Conservation (phyloP, 179 eudicot genomes). For the Dionaea muscipula region DNA sequence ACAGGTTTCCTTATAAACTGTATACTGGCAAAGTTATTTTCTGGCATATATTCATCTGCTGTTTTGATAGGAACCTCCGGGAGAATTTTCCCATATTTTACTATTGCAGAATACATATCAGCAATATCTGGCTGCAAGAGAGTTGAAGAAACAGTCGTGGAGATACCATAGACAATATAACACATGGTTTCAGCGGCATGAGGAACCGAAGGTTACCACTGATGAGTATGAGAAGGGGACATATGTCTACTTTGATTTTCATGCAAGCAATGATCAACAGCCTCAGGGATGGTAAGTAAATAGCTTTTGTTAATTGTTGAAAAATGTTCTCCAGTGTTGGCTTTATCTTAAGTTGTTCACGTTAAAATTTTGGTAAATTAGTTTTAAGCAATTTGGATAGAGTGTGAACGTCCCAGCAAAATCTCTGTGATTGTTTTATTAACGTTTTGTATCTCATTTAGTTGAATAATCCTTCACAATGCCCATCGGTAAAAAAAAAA, state of each 20-base stretch:
- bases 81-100: not conserved
- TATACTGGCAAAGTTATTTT: not conserved
- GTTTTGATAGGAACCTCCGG: too few species aligned
- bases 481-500: too few species aligned
- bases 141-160: constrained; percentile 95
- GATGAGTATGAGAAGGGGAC: constrained; percentile 97
- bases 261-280: constrained; percentile 49
- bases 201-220: constrained; percentile 85
- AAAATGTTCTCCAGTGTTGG: too few species aligned
- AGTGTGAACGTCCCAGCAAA: too few species aligned
- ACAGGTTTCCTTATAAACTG: constrained; percentile 45
- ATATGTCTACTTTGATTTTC: constrained; percentile 89
- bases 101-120: constrained; percentile 76
- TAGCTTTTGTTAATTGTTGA: too few species aligned
- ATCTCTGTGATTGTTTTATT: too few species aligned
- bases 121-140: constrained; percentile 92
- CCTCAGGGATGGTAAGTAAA: constrained; percentile 82
- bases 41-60: too few species aligned
- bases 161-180: constrained; percentile 82
- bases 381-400: too few species aligned
- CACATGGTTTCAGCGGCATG: constrained; percentile 97
- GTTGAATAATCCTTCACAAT: too few species aligned
- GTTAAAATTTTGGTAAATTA: too few species aligned
- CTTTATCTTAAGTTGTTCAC: too few species aligned
- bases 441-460: too few species aligned